Base-by-base conservation (phyloP, 1,284 basidiomycete species). In the Heterobasidion annosum region DNA sequence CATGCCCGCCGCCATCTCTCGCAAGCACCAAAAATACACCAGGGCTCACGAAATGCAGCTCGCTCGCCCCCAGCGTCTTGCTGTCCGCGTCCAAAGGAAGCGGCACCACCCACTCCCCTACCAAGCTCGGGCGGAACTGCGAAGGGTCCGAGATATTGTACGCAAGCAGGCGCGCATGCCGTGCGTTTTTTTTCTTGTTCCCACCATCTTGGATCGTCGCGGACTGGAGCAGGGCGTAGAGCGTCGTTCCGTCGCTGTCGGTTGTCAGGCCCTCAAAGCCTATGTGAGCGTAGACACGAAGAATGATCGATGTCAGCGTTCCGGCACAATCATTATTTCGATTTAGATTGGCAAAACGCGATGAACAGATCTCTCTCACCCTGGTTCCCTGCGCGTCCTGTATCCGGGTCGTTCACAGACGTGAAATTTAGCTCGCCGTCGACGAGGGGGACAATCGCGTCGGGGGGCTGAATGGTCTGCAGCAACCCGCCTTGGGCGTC, bases 191-290 rank as follows among this genome's bases (percentile, higher is more conserved):
- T 54, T 77, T 74, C 54, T 73, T 67, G 51, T 64, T 63, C 1
- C 80, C 81, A 13, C 81, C 81, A 58, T 87, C 85, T 60, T 88
- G 84, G 8, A 84, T 75, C 0, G 79, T 77, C 2, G 81, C 84
- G 9, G 77, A 74, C 60, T 87, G 85, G 0, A 87, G 73, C 57
- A 85, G 75, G 1, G 77, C 82, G 59, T 81, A 87, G 0, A 87
- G 70, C 2, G 72, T 76, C 10, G 67, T 66, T 6, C 77, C 79
- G 8, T 69, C 64, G 9, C 72, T 64, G 54, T 81, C 77, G 2
- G 79, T 56, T 0, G 84, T 82, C n/a, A 87, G 70, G 8, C 80
- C 78, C 63, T 87, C 83, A 53, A 86, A 80, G 3, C 84, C 83
- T 81, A 42, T 37, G 32, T 34, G 42, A 16, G 13, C 33, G 33